These are phyloP conservation scores for Vinca minor DNA, from an alignment of 257 asterid genomes.

Conservation along the genomic window DNA sequence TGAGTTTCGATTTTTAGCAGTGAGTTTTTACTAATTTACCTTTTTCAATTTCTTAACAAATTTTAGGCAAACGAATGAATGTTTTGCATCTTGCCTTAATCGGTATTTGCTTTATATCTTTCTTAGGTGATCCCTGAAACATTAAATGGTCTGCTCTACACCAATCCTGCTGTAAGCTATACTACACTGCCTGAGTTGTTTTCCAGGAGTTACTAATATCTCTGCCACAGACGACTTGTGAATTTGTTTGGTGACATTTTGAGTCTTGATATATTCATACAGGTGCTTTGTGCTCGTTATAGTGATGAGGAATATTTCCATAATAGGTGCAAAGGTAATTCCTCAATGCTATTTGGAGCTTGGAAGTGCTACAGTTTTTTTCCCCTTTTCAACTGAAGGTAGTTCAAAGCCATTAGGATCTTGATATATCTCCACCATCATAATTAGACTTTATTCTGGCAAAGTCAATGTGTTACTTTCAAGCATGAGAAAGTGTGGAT, in stretches of 20 bases:
- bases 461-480: neutral
- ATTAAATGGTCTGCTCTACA: constrained; percentile 63
- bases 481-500: neutral
- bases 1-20: constrained; percentile 87
- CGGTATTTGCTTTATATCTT: constrained; percentile 1
- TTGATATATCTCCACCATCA: neutral
- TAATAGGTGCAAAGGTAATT: constrained; percentile 72
- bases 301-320: constrained; percentile 74
- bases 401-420: no score
- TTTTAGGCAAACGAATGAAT: neutral
- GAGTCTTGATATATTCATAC: constrained; percentile 12
- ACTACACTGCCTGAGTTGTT: neutral
- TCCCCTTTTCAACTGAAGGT: neutral
- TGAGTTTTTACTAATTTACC: constrained; percentile 33
- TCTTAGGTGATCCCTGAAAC: constrained; percentile 91
- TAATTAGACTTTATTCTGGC: neutral
- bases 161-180: constrained; percentile 58
- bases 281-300: constrained; percentile 76
- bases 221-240: constrained; percentile 1
- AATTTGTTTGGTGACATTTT: constrained; percentile 13
- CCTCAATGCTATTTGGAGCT: neutral
- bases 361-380: neutral
- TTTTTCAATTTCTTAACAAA: neutral
- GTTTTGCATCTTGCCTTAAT: constrained; percentile 7
- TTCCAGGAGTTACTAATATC: neutral